Evolutionary conservation across 305 asterid species (phyloP).

Genomic region (Solanum hybrid): DNA sequence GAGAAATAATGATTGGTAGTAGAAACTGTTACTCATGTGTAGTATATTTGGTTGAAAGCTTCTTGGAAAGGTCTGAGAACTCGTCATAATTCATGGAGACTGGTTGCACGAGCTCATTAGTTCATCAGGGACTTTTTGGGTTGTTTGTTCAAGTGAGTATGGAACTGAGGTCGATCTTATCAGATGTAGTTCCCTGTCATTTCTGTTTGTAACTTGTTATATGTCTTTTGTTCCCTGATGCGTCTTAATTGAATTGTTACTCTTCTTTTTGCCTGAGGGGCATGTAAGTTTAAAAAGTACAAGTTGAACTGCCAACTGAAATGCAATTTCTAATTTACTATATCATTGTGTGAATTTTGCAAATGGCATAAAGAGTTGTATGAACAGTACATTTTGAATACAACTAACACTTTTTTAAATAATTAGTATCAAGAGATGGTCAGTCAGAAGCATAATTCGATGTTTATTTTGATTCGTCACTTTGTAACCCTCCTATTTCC

Average conservation of each 20-base stretch:
- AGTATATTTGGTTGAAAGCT: background rate
- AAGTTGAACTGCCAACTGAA: background rate
- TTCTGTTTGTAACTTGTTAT: background rate
- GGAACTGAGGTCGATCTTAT: background rate
- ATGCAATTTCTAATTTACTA: background rate
- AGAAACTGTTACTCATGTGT: background rate
- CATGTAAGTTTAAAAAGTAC: background rate
- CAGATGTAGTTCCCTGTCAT: background rate
- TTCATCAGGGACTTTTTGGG: background rate
- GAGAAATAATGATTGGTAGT: constrained; percentile 37
- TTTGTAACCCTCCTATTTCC: background rate
- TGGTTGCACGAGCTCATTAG: background rate
- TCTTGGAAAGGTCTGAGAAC: background rate
- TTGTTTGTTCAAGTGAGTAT: background rate
- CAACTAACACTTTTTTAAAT: background rate
- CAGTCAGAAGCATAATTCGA: background rate
- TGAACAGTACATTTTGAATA: background rate
- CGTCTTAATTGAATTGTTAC: background rate
- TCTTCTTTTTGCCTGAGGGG: background rate
- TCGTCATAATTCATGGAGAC: background rate
- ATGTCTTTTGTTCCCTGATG: background rate
- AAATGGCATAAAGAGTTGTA: background rate
- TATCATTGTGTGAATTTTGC: background rate
- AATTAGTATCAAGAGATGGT: background rate
- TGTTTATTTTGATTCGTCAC: background rate